Evolutionary conservation across 495 filamentous ascomycete genomes (phyloP).

Genomic region (Aspergillus steynii): DNA sequence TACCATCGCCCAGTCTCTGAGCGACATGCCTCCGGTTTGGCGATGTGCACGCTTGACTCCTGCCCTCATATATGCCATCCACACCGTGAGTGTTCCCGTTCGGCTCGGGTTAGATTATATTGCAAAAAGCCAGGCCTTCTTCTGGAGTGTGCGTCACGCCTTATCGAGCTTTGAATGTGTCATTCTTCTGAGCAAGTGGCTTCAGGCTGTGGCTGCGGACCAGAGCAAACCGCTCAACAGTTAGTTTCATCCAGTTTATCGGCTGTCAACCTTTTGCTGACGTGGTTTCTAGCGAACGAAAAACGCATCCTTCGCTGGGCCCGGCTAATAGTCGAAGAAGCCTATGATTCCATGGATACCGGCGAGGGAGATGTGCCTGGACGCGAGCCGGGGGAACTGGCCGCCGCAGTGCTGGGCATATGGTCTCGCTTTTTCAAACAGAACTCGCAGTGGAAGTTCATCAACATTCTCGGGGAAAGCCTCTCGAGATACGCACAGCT

Average conservation of each 20-base stretch:
- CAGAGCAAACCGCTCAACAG: not conserved
- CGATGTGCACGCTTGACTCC: constrained; percentile 26
- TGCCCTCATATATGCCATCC: constrained; percentile 37
- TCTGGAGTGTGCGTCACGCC: constrained; percentile 42
- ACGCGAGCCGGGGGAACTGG: not conserved
- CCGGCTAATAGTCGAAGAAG: constrained; percentile 5
- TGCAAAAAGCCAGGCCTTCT: constrained; percentile 32
- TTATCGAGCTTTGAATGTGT: constrained; percentile 39
- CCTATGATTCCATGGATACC: constrained; percentile 7
- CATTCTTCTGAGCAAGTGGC: constrained; percentile 37
- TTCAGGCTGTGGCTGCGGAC: constrained; percentile 11
- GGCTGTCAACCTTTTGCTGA: not conserved
- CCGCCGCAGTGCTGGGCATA: constrained; percentile 5
- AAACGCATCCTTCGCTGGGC: constrained; percentile 5
- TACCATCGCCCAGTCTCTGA: constrained; percentile 17
- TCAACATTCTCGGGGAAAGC: constrained; percentile 8
- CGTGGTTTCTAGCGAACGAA: not conserved
- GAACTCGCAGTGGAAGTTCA: constrained; percentile 9
- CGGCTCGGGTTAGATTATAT: constrained; percentile 38
- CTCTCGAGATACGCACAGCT: not conserved
- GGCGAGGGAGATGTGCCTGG: constrained; percentile 3
- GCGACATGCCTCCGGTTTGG: constrained; percentile 7
- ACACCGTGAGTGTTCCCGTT: constrained; percentile 42
- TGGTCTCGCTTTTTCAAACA: constrained; percentile 7
- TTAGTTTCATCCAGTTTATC: not conserved